Conservation (phyloP, 768 basidiomycete species). For the Lentinula lateritia region DNA sequence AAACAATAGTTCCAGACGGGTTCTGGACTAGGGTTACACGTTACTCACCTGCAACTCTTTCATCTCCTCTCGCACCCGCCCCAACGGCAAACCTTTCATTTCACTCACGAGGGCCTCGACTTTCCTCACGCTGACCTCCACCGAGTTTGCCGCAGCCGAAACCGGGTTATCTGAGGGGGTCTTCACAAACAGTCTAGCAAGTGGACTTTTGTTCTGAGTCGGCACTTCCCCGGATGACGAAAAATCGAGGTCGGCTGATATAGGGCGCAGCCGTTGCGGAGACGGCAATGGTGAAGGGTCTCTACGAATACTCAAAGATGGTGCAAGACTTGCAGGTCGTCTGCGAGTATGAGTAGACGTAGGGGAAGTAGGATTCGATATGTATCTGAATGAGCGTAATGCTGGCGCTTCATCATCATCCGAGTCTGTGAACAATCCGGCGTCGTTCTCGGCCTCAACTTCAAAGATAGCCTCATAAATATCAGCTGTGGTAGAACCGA, state of each 20-base stretch:
- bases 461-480: constrained; percentile 80
- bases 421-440: constrained; percentile 45
- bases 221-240: constrained; percentile 17
- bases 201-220: constrained; percentile 28
- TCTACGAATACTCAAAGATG: neutral
- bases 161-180: constrained; percentile 12
- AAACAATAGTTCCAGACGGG: neutral
- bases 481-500: constrained; percentile 64
- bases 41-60: constrained; percentile 65
- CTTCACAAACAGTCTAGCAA: constrained; percentile 39
- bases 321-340: constrained; percentile 19
- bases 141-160: constrained; percentile 16
- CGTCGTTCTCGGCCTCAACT: constrained; percentile 45
- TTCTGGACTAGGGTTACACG: constrained; percentile 10
- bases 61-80: constrained; percentile 71
- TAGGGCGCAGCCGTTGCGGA: constrained; percentile 13
- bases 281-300: constrained; percentile 15
- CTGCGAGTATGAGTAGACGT: constrained; percentile 17
- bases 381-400: constrained; percentile 20
- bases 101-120: constrained; percentile 63
- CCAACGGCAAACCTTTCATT: constrained; percentile 57
- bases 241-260: constrained; percentile 10
- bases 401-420: constrained; percentile 41
- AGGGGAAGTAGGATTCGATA: constrained; percentile 2
- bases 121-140: constrained; percentile 43